Conservation (phyloP, 2,329 filamentous ascomycete species). For the Epicoccum sorghinum region DNA sequence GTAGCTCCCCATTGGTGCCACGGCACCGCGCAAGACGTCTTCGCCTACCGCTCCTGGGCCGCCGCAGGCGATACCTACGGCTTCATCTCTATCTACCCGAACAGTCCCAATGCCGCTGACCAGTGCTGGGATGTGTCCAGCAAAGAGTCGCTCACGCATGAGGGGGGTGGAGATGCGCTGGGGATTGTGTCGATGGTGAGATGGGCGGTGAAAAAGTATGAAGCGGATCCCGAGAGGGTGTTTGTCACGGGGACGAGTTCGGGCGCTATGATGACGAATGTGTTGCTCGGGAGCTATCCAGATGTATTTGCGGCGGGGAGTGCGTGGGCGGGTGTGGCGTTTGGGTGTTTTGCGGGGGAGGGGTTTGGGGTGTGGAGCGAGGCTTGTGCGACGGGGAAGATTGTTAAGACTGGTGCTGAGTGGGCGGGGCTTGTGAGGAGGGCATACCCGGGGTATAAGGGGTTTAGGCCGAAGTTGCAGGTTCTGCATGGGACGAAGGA, state of each 20-base stretch:
- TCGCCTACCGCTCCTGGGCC: conserved; percentile 37
- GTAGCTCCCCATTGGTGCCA: conserved; percentile 45
- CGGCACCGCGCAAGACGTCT: conserved; percentile 39
- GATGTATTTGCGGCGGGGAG: conserved; percentile 45
- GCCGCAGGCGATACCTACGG: conserved; percentile 39
- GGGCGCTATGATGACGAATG: conserved; percentile 47
- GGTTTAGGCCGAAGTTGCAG: conserved; percentile 42
- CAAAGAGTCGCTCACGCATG: conserved; percentile 39
- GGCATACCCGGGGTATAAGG: conserved; percentile 40
- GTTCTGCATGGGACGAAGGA: conserved; percentile 39
- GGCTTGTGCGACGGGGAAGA: conserved; percentile 39
- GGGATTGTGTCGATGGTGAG: conserved; percentile 43
- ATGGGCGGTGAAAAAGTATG: conserved; percentile 37
- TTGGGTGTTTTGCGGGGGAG: conserved; percentile 43
- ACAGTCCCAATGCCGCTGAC: conserved; percentile 36
- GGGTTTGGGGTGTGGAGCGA: conserved; percentile 42
- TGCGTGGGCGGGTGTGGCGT: conserved; percentile 44
- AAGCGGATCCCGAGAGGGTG: conserved; percentile 36
- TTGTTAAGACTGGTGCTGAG: conserved; percentile 38
- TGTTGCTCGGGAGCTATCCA: conserved; percentile 41
- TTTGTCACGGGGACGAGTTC: conserved; percentile 45
- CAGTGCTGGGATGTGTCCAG: conserved; percentile 46
- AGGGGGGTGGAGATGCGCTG: conserved; percentile 42
- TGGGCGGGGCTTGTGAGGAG: conserved; percentile 38
- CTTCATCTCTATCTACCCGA: conserved; percentile 45